Base-by-base conservation (phyloP, 805 yeast species). In the Candida peoriensis region DNA sequence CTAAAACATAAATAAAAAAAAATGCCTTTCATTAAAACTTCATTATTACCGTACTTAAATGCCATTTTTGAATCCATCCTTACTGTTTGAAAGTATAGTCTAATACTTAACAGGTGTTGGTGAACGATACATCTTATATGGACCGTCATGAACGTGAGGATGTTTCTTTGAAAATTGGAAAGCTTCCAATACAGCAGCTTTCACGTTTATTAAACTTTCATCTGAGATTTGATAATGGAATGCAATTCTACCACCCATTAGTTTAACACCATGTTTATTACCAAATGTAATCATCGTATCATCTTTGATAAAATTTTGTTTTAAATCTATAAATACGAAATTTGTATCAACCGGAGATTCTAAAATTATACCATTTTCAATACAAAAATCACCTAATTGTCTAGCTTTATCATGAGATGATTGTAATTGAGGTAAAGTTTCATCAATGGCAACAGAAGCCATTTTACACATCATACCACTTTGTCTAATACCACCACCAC, bases 401-500 rank as follows among this genome's bases (percentile, higher is more conserved):
- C 58, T 58, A 25, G 82, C 82, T 43, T 61, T 58, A 13, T 53
- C 54, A 52, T 78, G 83, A 17, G 81, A 66, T 25, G 57, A 50
- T 27, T 50, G 41, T 37, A 78, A 54, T 36, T 60, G 66, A 36
- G 76, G 70, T 21, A 75, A 64, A 52, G 82, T 83, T 44, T 81
- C 79, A 36, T 83, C 78, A 35, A 89, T 67, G 18, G 95, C 94
- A 33, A 70, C 67, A n/a, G 68, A 57, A 4, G 95, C 96, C 84
- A 89, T 88, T 36, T 75, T 68, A 6, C 90, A 67, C 50, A 89
- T 68, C 60, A 85, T 62, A 37, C 97, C 97, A 24, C 82, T 69
- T 63, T 89, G 97, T 56, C 97, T 72, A 32, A 89, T 76, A 44
- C 96, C 96, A 48, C 96, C 96, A 54, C 97, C 97, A 45, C 76